phyloP scores from a whole-genome alignment of 441 rosid species.

The Iberis amara region DNA sequence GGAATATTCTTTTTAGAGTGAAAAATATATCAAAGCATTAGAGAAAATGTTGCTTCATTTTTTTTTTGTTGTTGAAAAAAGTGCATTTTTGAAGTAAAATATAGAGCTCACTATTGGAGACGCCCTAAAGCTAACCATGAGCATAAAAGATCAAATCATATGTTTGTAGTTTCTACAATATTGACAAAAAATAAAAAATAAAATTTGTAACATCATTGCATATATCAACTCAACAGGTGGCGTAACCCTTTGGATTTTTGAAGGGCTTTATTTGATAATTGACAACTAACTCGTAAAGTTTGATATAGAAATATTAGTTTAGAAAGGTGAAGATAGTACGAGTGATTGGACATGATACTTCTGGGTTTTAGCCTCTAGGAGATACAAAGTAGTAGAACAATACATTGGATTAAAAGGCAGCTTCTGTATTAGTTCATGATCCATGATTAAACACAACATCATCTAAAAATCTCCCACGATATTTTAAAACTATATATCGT shows the following conservation, averaged over 20 bases:
- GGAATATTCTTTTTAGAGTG: too few relatives aligned
- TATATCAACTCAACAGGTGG: not conserved
- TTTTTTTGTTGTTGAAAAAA: too few relatives aligned
- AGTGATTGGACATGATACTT: conserved; percentile 10
- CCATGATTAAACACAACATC: not conserved
- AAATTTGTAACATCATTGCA: not conserved
- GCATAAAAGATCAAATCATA: too few relatives aligned
- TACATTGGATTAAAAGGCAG: conserved; percentile 16
- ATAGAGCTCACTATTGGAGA: too few relatives aligned
- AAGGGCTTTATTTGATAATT: conserved; percentile 13
- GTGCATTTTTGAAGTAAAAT: too few relatives aligned
- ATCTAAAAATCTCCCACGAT: too few relatives aligned
- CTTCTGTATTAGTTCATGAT: conserved; percentile 17
- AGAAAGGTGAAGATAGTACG: conserved; percentile 2
- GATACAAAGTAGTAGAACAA: not conserved
- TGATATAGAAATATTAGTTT: not conserved
- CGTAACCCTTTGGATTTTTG: conserved; percentile 18
- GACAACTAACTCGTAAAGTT: conserved; percentile 5
- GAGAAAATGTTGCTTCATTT: too few relatives aligned
- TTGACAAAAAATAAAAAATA: not conserved
- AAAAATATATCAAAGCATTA: too few relatives aligned
- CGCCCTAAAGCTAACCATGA: too few relatives aligned
- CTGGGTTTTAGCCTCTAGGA: not conserved
- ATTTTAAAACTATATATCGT: not conserved
- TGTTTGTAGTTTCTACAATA: too few relatives aligned